Evolutionary conservation across 1,284 basidiomycete genomes (phyloP), one percentile per base, ranked within the genome.

Genomic region (Cryptococcus hybrid): DNA sequence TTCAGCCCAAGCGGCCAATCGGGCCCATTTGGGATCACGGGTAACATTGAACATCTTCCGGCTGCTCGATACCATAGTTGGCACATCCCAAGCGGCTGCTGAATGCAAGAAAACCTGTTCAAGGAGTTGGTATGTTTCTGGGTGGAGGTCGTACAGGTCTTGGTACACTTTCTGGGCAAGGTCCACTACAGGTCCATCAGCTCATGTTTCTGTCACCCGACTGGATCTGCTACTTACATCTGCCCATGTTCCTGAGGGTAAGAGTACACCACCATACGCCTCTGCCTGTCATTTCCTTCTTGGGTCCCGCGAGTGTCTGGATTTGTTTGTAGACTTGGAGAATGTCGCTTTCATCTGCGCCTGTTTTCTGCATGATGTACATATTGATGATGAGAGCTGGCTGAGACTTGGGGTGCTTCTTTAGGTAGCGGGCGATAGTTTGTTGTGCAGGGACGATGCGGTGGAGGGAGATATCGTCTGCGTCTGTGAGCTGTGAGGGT

Each of bases 371-470:
- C 4, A 60, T 40, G n/a, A 76, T 61, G 18, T 65, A 65, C 60
- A 72, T 66, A n/a, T 68, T 67, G 6, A 73, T 55, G 24, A 69
- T 66, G 5, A 75, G 56, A 1, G 66, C 73, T n/a, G 72, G 70
- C 57, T 75, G 73, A n/a, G 71, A 73, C 54, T 65, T 66, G 9
- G 73, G 69, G 30, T 66, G 60, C 60, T 74, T 75, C 58, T 73
- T 73, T 8, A 74, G 61, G 56, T 64, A 66, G 40, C 65, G 58
- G 45, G 61, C 61, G 4, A 71, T 47, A 0, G 68, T 55, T 5
- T 65, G 57, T 38, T 63, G 50, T 9, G 71, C 74, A 1, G 55
- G 42, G n/a, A 68, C 65, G 46, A 62, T 55, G 15, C 63, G 60
- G 7, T 63, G 60, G 1, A 48, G 35, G 7, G 64, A 62, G 34